Base-by-base conservation (phyloP, 129 eudicot species). In the Saposhnikovia divaricata region DNA sequence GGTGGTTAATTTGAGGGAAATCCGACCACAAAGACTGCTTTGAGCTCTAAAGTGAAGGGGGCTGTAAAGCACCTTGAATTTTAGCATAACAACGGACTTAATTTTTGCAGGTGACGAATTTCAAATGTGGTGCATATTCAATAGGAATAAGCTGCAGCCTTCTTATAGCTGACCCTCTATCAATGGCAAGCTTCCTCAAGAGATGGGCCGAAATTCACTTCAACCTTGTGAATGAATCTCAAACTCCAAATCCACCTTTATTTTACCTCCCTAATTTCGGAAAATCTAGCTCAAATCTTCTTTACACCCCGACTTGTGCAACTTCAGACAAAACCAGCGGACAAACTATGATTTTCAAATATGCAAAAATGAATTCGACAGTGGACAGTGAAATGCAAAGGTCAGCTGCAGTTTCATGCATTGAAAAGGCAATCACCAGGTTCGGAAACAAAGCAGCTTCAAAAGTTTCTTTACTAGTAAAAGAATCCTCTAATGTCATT, bases 131-230 rank as follows among this genome's bases (percentile, higher is more conserved):
- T 5, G 87, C 89, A 73, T 88, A 82, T 63, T 78, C 91, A 78
- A 45, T 85, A 78, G 91, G 89, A 76, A 85, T 88, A 23, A 88
- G 91, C 61, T 80, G 80, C 84, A 88, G 89, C 84, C 80, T 82
- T 39, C 81, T 88, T 61, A 75, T 88, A 9, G 77, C 75, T 6
- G 91, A 88, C 65, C 91, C 89, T n/a, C 28, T 85, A 21, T 28
- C 70, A 40, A 75, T 85, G 55, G n/a, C 78, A 81, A 79, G 46
- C 77, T 82, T 88, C 71, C 69, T 88, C 77, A 79, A 83, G 74
- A 81, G 34, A 75, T 88, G 89, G 91, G 80, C 89, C 10, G 59
- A 79, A 13, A 65, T 80, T 51, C 91, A 88, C 85, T 71, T 61
- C 5, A 72, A 34, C 25, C 55, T 82, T 1, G 40, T 80, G 51